Percentiles rank a stretch among this genome's conserved stretches.
phyloP scores from a whole-genome alignment of 2,329 filamentous ascomycete genomes.

The Ophiosphaerella korrae region DNA sequence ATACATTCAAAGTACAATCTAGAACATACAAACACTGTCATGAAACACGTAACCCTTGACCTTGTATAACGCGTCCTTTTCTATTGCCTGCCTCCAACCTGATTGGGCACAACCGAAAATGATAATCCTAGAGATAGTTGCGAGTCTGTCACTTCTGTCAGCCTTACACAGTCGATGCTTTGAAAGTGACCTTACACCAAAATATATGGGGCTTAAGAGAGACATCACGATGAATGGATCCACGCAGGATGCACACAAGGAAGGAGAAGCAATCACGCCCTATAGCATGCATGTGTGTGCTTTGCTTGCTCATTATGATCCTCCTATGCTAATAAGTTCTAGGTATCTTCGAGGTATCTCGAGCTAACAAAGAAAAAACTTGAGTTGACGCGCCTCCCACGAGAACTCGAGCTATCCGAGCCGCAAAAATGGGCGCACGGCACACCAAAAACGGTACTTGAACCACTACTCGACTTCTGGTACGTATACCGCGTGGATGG shows the following conservation, averaged over 20 bases:
- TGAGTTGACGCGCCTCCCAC: constrained; percentile 68
- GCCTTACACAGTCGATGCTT: background rate
- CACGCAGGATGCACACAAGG: constrained; percentile 1
- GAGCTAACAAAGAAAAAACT: constrained; percentile 71
- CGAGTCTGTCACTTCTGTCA: background rate
- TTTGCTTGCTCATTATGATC: background rate
- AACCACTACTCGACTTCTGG: constrained; percentile 70
- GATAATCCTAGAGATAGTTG: background rate
- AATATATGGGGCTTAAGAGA: background rate
- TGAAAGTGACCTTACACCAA: background rate
- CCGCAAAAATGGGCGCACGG: constrained; percentile 59
- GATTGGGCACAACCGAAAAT: constrained; percentile 4
- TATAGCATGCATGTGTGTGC: constrained; percentile 43
- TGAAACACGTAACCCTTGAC: constrained; percentile 19
- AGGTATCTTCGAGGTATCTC: constrained; percentile 71
- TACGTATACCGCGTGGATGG: constrained; percentile 34
- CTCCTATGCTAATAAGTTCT: background rate
- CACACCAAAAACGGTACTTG: constrained; percentile 65
- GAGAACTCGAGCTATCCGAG: constrained; percentile 58
- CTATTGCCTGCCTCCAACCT: constrained; percentile 12
- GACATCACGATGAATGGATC: constrained; percentile 7
- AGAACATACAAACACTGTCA: constrained; percentile 11
- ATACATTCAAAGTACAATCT: constrained; percentile 10
- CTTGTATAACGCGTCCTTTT: constrained; percentile 10
- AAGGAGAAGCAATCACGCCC: constrained; percentile 29